Evolutionary conservation across 2,329 filamentous ascomycete species (phyloP), one percentile per base, ranked within the genome.

Genomic region (Xylaria sp.): DNA sequence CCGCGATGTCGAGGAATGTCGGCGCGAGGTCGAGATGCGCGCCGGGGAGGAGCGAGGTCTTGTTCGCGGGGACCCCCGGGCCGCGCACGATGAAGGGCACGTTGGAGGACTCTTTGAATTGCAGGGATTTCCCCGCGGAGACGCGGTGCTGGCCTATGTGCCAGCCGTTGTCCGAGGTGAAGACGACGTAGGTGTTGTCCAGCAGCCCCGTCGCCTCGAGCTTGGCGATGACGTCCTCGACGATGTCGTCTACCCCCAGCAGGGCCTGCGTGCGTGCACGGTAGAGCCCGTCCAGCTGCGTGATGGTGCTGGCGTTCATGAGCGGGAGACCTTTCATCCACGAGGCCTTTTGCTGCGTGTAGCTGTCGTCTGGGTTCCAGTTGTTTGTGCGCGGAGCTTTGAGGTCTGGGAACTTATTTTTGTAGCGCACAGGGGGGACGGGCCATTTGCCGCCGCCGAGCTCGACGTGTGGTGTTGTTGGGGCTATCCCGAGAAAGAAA

Each of bases 181-280:
- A 72, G n/a, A 72, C 56, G 2, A 72, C n/a, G 28, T 66, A 72
- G 23, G 70, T 72, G 39, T 72, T 72, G 34, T 72, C 32, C 18
- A 70, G 44, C 10, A 70, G 50, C 3, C 65, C 61, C 32, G 73
- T 76, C 9, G 73, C 72, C n/a, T 78, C 74, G 0, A 81, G 72
- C 63, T 70, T 72, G 4, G 69, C 48, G 0, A 81, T 56, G 1
- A 80, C 74, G 58, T 80, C 78, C 37, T 76, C 73, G 3, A 81
- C 70, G 2, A 81, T 78, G 23, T 81, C 79, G 50, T 81, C 79
- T 0, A 81, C 71, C 3, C 78, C 77, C 18, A 72, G 66, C 1
- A 80, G 67, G 0, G 75, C 69, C n/a, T 76, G 72, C 1, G 75
- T 56, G 1, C 78, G 68, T 8, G 61, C 59, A 10, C 65, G 65